These are phyloP conservation scores for Avena insularis DNA, from an alignment of 176 grass and related monocot genomes.

Conservation along the genomic window DNA sequence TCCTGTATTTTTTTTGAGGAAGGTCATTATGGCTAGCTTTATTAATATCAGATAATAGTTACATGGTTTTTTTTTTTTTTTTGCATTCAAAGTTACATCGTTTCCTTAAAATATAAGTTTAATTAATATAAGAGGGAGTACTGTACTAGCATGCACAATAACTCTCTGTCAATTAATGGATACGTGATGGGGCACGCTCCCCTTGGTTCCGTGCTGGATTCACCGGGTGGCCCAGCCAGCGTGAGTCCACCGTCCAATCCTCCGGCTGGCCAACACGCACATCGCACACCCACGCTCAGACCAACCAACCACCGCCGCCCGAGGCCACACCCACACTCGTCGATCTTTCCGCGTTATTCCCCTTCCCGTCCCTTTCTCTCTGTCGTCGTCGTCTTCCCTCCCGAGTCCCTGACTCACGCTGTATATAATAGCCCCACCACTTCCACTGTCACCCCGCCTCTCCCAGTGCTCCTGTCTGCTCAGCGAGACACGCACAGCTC, in stretches of 20 bases:
- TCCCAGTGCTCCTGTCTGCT: neutral
- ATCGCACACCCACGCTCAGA: constrained; percentile 14
- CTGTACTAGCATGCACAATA: too few relatives aligned
- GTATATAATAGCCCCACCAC: constrained; percentile 36
- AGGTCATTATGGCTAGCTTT: too few relatives aligned
- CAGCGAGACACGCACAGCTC: neutral
- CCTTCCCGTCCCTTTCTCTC: neutral
- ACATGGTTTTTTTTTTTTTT: too few relatives aligned
- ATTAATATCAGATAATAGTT: too few relatives aligned
- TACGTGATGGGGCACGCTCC: too few relatives aligned
- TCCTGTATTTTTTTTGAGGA: too few relatives aligned
- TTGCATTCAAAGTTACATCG: too few relatives aligned
- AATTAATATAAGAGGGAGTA: too few relatives aligned
- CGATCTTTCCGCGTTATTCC: constrained; percentile 65
- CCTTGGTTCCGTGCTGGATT: neutral
- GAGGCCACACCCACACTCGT: constrained; percentile 24
- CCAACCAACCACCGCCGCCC: constrained; percentile 22
- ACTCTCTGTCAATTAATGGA: too few relatives aligned
- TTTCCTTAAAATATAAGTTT: too few relatives aligned
- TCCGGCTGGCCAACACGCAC: neutral
- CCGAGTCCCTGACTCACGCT: neutral
- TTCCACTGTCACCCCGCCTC: neutral
- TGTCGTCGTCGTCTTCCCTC: neutral
- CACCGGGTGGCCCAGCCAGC: neutral
- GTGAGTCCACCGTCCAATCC: constrained; percentile 45